These are phyloP conservation scores for Corchorus capsularis DNA, from an alignment of 345 rosid genomes.

Conservation along the genomic window DNA sequence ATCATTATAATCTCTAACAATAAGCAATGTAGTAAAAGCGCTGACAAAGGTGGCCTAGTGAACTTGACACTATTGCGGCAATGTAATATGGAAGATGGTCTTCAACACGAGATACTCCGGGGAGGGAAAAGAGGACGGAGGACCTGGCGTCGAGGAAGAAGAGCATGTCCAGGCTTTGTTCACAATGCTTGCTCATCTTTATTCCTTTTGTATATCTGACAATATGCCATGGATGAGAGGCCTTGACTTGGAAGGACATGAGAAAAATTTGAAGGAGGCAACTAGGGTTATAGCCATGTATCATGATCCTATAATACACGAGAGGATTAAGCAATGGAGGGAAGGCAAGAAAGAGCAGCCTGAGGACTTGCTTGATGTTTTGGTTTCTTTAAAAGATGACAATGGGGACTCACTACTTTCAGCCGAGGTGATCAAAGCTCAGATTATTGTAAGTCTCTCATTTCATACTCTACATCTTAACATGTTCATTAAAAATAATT, in stretches of 20 bases:
- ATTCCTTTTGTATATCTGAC: slow-evolving; percentile 51
- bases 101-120: slow-evolving; percentile 38
- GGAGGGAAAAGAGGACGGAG: slow-evolving; percentile 34
- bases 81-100: slow-evolving; percentile 41
- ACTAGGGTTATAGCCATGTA: slow-evolving; percentile 17
- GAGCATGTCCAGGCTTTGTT: slow-evolving; percentile 53
- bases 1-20: no score
- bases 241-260: slow-evolving; percentile 44
- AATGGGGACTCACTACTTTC: slow-evolving; percentile 24
- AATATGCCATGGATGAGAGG: slow-evolving; percentile 45
- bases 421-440: slow-evolving; percentile 28
- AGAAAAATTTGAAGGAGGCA: slow-evolving; percentile 35
- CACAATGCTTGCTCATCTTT: slow-evolving; percentile 30
- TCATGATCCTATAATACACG: slow-evolving; percentile 41
- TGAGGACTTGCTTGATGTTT: slow-evolving; percentile 35
- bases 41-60: slow-evolving; percentile 12
- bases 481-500: no score
- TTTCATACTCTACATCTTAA: no score
- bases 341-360: slow-evolving; percentile 13
- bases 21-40: slow-evolving; percentile 27
- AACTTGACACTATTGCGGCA: slow-evolving; percentile 43
- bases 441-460: slow-evolving; percentile 1
- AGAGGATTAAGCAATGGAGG: slow-evolving; percentile 35
- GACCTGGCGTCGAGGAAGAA: slow-evolving; percentile 42
- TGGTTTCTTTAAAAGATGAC: slow-evolving; percentile 17